Conservation (phyloP, 305 asterid species). For the Fraxinus angustifolia region DNA sequence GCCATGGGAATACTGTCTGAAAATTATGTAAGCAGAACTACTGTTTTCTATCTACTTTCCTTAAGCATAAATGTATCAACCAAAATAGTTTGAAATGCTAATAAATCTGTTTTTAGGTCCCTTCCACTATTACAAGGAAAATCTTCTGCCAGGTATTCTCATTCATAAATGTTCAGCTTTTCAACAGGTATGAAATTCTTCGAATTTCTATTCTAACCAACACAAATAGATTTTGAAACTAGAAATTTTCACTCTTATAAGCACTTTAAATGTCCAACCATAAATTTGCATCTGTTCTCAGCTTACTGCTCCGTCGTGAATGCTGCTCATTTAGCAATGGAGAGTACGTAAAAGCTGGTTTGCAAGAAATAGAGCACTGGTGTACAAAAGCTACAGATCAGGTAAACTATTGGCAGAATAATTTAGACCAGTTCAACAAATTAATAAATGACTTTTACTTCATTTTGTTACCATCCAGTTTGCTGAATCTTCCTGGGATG, state of each 20-base stretch:
- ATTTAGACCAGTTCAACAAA: slow-evolving; percentile 18
- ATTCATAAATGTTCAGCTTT: slow-evolving; percentile 91
- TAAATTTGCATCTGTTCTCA: slow-evolving; percentile 28
- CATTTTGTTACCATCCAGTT: slow-evolving; percentile 38
- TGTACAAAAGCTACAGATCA: slow-evolving; percentile 59
- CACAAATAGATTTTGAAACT: slow-evolving; percentile 6
- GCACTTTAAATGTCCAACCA: slow-evolving; percentile 14
- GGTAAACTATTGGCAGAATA: slow-evolving; percentile 37
- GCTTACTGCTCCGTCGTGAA: slow-evolving; percentile 89
- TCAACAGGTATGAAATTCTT: slow-evolving; percentile 63
- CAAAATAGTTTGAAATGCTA: slow-evolving; percentile 4
- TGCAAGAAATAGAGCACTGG: slow-evolving; percentile 87
- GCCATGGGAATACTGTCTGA: slow-evolving; percentile 67
- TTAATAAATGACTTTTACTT: slow-evolving; percentile 17
- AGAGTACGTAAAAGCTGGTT: slow-evolving; percentile 89
- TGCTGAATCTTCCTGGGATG: slow-evolving; percentile 87
- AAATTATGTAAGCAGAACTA: slow-evolving; percentile 53
- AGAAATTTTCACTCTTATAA: slow-evolving; percentile 12
- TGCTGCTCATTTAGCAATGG: slow-evolving; percentile 98
- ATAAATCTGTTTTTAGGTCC: slow-evolving; percentile 52
- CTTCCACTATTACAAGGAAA: slow-evolving; percentile 66
- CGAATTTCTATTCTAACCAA: slow-evolving; percentile 17
- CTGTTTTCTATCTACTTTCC: slow-evolving; percentile 17
- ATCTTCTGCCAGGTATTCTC: slow-evolving; percentile 91
- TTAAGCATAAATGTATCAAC: slow-evolving; percentile 20